Conservation (phyloP, 2,329 filamentous ascomycete genomes). For the Lasiodiplodia hormozganensis region DNA sequence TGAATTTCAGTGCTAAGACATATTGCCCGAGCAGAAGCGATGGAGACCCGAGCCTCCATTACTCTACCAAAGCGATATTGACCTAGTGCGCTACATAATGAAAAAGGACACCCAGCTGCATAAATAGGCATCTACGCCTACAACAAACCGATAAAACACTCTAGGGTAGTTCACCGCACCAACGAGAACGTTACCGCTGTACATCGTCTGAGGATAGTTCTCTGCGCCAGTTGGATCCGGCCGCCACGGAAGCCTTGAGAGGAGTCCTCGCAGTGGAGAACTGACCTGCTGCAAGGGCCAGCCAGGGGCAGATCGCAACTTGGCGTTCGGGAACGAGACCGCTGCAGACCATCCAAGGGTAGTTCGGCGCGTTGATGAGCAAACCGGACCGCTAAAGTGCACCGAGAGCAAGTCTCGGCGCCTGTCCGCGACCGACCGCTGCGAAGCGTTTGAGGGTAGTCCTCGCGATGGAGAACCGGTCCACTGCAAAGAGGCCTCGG, state of each 20-base stretch:
- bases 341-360: neutral
- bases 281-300: neutral
- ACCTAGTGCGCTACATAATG: conserved; percentile 1
- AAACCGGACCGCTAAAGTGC: neutral
- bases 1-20: neutral
- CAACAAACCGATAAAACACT: neutral
- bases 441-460: conserved; percentile 11
- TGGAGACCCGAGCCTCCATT: neutral
- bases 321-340: neutral
- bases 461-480: conserved; percentile 19
- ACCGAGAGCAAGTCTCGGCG: neutral
- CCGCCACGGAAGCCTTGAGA: neutral
- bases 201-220: neutral
- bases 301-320: conserved; percentile 3
- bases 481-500: conserved; percentile 12
- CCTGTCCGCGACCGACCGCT: conserved; percentile 6
- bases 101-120: neutral
- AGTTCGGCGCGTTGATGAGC: neutral
- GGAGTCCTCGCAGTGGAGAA: conserved; percentile 15
- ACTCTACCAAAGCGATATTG: no score
- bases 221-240: neutral
- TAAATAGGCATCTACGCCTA: neutral
- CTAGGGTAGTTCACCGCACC: neutral
- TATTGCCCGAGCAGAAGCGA: neutral
- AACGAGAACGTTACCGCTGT: neutral